Base-by-base conservation (phyloP, 805 yeast genomes). In the Kodamaea neixiangensis region DNA sequence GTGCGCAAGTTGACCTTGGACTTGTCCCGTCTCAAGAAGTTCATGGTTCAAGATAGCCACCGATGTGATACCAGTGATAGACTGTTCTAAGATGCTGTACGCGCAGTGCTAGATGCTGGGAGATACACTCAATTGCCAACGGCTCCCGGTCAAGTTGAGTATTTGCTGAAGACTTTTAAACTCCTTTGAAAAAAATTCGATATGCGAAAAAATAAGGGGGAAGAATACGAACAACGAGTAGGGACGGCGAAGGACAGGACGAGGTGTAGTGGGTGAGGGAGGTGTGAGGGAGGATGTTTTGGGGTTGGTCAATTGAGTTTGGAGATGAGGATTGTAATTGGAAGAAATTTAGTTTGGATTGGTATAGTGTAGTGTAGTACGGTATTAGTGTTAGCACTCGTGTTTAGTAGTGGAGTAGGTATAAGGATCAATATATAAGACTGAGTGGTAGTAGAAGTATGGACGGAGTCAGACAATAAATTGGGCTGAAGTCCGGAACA, bases 21-120 rank as follows among this genome's bases (percentile, higher is more conserved):
- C 54, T 60, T 62, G 55, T 64, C 67, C 40, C 62, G 48, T 54
- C 64, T 58, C 47, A 64, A 59, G 47, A 64, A 64, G 43, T 63
- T 63, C 67, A 64, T 63, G 40, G 14, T 21, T 20, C 6, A 29
- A 33, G 17, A 25, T 25, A 25, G 7, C 31, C 31, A 25, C 5
- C 7, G 31, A 25, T 9, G 11, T 9, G 31, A 25, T 10, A 25
- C 31, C 10, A 25, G 10, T 25, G 11, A 25, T 25, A 9, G 31
- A 25, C 10, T 25, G 31, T 25, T 10, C 5, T 25, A 25, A 25
- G 31, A 5, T 25, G 31, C 10, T 25, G 11, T 25, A 25, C 10
- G 31, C 10, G 13, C 11, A 25, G 31, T 9, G 31, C 31, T 25
- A 25, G 10, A 25, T 7, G 31, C 31, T 25, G 31, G 31, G 7